Evolutionary conservation across 768 basidiomycete species (phyloP).

Genomic region (Termitomyces sp.): DNA sequence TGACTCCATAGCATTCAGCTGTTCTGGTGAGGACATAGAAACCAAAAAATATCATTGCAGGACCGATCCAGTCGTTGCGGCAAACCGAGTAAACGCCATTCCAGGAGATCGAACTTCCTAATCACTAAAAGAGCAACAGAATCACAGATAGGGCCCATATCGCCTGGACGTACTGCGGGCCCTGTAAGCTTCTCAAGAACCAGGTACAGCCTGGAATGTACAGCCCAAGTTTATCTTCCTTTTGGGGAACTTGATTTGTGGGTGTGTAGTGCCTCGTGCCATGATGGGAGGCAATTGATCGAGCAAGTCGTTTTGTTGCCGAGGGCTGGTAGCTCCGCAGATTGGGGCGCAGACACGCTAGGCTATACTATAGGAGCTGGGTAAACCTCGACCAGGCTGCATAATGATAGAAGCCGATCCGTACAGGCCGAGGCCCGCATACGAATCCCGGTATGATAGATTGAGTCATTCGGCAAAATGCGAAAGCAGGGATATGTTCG

Average conservation of each 20-base stretch:
- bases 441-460: not conserved
- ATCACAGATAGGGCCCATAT: not conserved
- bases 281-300: not conserved
- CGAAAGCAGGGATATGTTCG: not conserved
- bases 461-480: not conserved
- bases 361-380: not conserved
- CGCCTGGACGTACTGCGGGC: not conserved
- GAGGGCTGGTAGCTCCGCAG: not conserved
- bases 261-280: not conserved
- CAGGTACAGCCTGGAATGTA: not conserved
- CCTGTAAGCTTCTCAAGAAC: not conserved
- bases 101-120: not conserved
- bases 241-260: not conserved
- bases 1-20: not conserved
- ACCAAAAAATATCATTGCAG: not conserved
- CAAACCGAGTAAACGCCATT: not conserved
- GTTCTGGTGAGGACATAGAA: not conserved
- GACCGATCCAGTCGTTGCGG: not conserved
- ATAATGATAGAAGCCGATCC: not conserved
- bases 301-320: not conserved
- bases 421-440: not conserved
- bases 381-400: not conserved
- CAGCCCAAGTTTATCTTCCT: not conserved
- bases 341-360: not conserved
- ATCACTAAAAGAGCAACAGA: not conserved